Percentiles rank a stretch among this genome's conserved stretches.
Evolutionary conservation across 495 filamentous ascomycete species (phyloP).

Genomic region (Penicillium nucicola): DNA sequence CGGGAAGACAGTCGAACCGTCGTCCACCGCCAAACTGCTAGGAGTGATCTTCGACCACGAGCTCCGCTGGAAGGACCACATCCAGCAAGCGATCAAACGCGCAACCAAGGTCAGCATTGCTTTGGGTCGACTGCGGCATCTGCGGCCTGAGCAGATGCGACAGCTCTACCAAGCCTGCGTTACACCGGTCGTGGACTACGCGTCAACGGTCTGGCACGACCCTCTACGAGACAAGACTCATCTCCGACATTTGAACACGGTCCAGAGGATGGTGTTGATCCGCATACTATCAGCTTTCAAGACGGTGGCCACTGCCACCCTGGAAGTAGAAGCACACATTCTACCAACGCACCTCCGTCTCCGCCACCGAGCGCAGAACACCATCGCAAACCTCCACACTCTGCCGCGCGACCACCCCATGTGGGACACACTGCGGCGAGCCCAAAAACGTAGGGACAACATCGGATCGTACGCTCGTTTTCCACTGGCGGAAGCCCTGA

Average conservation of each 20-base stretch:
- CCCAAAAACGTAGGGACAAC: too few species aligned
- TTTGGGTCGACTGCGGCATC: background rate
- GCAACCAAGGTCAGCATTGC: too few species aligned
- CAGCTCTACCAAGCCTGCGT: conserved; percentile 24
- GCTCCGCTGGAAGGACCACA: conserved; percentile 14
- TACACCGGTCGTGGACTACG: conserved; percentile 1
- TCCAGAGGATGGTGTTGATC: background rate
- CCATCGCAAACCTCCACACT: background rate
- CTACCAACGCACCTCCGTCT: background rate
- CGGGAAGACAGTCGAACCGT: conserved; percentile 15
- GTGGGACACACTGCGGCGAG: too few species aligned
- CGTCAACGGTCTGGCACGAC: background rate
- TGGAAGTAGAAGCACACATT: background rate
- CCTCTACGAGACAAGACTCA: background rate
- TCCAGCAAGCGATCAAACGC: too few species aligned
- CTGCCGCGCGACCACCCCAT: background rate
- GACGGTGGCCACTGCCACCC: background rate
- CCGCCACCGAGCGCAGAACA: background rate
- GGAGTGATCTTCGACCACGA: conserved; percentile 14
- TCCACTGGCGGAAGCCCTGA: too few species aligned
- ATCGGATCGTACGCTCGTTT: too few species aligned
- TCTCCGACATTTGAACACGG: background rate
- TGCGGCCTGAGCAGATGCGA: conserved; percentile 20
- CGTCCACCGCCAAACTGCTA: conserved; percentile 15
- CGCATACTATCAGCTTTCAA: background rate